Base-by-base conservation (phyloP, 73 alveolate species). In the Durusdinium trenchii region DNA sequence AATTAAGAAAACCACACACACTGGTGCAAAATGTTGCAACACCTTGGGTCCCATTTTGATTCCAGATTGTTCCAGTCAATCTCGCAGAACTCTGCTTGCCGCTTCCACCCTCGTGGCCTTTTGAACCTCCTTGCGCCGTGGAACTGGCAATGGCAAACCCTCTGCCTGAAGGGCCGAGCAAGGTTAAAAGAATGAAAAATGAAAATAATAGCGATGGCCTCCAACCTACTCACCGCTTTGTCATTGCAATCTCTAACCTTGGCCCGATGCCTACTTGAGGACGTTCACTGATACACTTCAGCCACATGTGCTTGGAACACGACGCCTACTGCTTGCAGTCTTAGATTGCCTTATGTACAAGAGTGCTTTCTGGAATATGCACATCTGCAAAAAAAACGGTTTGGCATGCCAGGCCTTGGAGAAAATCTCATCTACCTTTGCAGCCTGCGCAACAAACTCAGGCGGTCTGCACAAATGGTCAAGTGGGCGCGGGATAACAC, bases 91-190 rank as follows among this genome's bases (percentile, higher is more conserved):
- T n/a, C n/a, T n/a, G n/a, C n/a, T n/a, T n/a, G n/a, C n/a, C n/a
- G n/a, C n/a, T n/a, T n/a, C n/a, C n/a, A n/a, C n/a, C n/a, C n/a
- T n/a, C n/a, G n/a, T n/a, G n/a, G 86, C 98, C 98, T 91, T 91
- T 32, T 91, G 78, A 32, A 91, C 98, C 82, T 91, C 98, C 89
- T 91, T 91, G 28, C 89, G 87, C 78, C 98, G 98, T 4, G 98
- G 98, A 54, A 91, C 89, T 6, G 87, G 98, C 35, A 91, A 89
- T 2, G 98, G 98, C 87, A 91, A 50, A 60, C 98, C 98, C 43
- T 69, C 98, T 3, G 98, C 98, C 98, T 90, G 16, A 26, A n/a
- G n/a, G n/a, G n/a, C n/a, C n/a, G n/a, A n/a, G n/a, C n/a, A n/a
- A n/a, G n/a, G n/a, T n/a, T n/a, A n/a, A n/a, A n/a, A n/a, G n/a